Base-by-base conservation (phyloP, 2,329 filamentous ascomycete genomes). In the Alternaria arbusti region DNA sequence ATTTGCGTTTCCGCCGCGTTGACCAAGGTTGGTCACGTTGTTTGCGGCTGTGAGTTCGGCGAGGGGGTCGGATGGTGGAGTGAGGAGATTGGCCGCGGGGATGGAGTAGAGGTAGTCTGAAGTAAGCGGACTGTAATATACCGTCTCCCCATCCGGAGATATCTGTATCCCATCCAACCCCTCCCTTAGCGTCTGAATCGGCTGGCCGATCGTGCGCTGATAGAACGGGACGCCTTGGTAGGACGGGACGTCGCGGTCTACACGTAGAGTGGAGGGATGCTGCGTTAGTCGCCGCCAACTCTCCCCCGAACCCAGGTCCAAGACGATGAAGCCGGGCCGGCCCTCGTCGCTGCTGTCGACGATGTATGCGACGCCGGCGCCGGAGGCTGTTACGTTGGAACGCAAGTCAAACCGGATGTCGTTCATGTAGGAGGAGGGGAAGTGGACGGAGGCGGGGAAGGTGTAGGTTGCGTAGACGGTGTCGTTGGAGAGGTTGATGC, bases 321-420 rank as follows among this genome's bases (percentile, higher is more conserved):
- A 82, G 11, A 84, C 75, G 57, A 86, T 79, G 60, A 86, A 80
- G 5, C 81, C 85, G 32, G 85, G 86, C 36, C 81, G 81, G 3
- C 72, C 72, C 72, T 84, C 81, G 51, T 75, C 70, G 60, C 79
- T 82, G 59, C 80, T 83, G 70, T 86, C 84, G 32, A 84, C 85
- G 66, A 86, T 84, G 70, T 86, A 86, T 2, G 83, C 84, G 11
- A 86, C 69, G 15, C 84, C 84, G 40, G 80, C 65, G 11, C 83
- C 82, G 6, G 78, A 79, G n/a, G 75, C 61, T 0, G 81, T 82
- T 12, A 81, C 45, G 32, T 73, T 70, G 1, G 81, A 59, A 15
- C 79, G 79, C 26, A 86, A 78, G 66, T 86, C 84, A 69, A 86
- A 84, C 50, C 85, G 83, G 20, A 86, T 78, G 61, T 86, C 84